These are phyloP conservation scores for Mortierella sp. DNA, from an alignment of 371 early-diverging fungal genomes.

Conservation along the genomic window DNA sequence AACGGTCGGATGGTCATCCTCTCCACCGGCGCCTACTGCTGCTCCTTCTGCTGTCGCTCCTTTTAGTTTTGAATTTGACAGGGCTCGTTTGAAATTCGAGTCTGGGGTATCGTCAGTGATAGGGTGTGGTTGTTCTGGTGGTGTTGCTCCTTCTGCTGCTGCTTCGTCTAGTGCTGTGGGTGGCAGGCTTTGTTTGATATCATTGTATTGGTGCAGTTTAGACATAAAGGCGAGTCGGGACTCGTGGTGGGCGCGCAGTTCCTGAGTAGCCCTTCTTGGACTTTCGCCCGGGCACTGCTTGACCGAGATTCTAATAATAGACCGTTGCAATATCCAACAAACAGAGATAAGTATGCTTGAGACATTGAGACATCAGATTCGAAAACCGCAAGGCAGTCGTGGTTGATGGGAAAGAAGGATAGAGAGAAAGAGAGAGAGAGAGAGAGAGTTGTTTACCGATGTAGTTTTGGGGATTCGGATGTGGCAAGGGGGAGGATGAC, in stretches of 20 bases:
- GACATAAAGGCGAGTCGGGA: slow-evolving; percentile 44
- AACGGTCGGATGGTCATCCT: neutral
- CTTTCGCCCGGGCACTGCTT: slow-evolving; percentile 32
- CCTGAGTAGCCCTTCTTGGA: slow-evolving; percentile 26
- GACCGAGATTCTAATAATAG: slow-evolving; percentile 45
- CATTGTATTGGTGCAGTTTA: slow-evolving; percentile 24
- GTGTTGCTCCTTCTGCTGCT: neutral
- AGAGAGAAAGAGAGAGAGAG: neutral
- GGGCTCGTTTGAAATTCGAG: neutral
- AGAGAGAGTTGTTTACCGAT: slow-evolving; percentile 19
- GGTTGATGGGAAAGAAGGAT: neutral
- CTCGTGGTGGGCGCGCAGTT: slow-evolving; percentile 44
- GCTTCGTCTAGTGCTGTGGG: neutral
- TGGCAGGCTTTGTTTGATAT: neutral
- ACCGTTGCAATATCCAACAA: neutral
- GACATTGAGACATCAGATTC: neutral
- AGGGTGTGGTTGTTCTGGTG: slow-evolving; percentile 7
- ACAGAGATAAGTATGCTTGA: neutral
- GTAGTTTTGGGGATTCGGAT: slow-evolving; percentile 26
- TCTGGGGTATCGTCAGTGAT: neutral
- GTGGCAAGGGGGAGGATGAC: slow-evolving; percentile 34
- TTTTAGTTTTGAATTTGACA: neutral
- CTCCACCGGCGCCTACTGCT: neutral
- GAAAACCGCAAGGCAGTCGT: neutral
- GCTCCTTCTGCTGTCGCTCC: neutral